These are phyloP conservation scores for Aegle marmelos DNA, from an alignment of 345 rosid species.

Conservation along the genomic window DNA sequence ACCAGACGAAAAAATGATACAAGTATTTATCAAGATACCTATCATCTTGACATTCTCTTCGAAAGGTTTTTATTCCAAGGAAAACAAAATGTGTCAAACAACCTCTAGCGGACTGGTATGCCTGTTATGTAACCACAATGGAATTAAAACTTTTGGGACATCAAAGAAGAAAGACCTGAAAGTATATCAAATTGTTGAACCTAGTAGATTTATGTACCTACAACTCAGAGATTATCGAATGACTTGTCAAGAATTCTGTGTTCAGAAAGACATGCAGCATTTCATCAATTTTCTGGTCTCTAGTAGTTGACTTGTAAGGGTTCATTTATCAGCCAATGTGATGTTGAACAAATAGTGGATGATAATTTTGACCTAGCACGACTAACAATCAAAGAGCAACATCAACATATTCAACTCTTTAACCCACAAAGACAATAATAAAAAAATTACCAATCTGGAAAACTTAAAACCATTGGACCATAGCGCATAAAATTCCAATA, in stretches of 20 bases:
- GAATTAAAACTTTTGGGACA: neutral
- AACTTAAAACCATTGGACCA: neutral
- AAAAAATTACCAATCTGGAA: neutral
- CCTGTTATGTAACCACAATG: neutral
- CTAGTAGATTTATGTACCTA: neutral
- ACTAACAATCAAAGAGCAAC: constrained; percentile 1
- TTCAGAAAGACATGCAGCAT: neutral
- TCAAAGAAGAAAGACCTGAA: neutral
- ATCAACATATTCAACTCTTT: neutral
- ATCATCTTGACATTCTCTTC: neutral
- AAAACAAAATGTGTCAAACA: neutral
- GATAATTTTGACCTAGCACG: neutral
- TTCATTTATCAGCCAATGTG: neutral
- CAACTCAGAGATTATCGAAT: neutral
- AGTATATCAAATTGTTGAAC: neutral
- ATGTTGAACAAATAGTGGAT: neutral
- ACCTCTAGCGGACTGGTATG: neutral
- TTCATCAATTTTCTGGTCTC: neutral
- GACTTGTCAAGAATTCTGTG: neutral
- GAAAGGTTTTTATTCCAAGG: neutral
- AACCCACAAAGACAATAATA: neutral
- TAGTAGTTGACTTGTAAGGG: neutral
- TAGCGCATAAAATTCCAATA: neutral
- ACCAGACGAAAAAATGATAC: neutral
- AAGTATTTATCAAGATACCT: neutral